These are phyloP conservation scores for Heterobasidion annosum DNA, from an alignment of 1,284 basidiomycete species.

Conservation along the genomic window DNA sequence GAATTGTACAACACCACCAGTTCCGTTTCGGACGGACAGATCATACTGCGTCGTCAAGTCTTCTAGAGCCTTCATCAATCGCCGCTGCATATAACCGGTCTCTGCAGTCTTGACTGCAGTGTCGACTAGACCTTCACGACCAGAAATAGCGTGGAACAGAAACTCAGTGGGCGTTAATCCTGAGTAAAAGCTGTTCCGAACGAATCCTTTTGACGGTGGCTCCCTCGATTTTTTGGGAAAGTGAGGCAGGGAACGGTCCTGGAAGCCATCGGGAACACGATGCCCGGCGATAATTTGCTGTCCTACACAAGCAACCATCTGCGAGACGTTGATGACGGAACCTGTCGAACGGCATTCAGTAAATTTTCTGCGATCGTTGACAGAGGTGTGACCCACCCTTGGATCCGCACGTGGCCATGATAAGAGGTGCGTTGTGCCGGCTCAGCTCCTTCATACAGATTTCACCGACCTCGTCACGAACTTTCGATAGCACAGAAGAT, in stretches of 20 bases:
- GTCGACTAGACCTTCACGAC: slow-evolving; percentile 97
- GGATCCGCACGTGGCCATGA: slow-evolving; percentile 99
- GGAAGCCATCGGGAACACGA: slow-evolving; percentile 98
- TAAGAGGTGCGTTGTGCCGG: slow-evolving; percentile 92
- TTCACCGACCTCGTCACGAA: slow-evolving; percentile 93
- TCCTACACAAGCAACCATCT: slow-evolving; percentile 99
- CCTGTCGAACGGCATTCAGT: slow-evolving; percentile 36
- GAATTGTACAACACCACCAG: slow-evolving; percentile 97
- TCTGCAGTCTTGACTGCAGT: slow-evolving; percentile 99
- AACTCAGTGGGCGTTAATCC: slow-evolving; percentile 97
- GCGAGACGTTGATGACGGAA: slow-evolving; percentile 98
- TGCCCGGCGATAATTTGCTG: slow-evolving; percentile 98
- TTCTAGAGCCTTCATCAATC: slow-evolving; percentile 98
- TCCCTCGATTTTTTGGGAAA: slow-evolving; percentile 98
- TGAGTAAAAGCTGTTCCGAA: slow-evolving; percentile 94
- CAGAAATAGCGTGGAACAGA: slow-evolving; percentile 98
- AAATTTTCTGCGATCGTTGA: not conserved
- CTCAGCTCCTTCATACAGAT: slow-evolving; percentile 98
- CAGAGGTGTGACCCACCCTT: slow-evolving; percentile 53
- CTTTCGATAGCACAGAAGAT: slow-evolving; percentile 88
- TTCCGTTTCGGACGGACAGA: slow-evolving; percentile 92
- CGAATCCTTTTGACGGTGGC: slow-evolving; percentile 97
- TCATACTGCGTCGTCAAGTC: slow-evolving; percentile 98
- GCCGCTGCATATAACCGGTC: slow-evolving; percentile 98
- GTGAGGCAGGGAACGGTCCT: slow-evolving; percentile 97